Base-by-base conservation (phyloP, 305 asterid species). In the Solanum hybrid region DNA sequence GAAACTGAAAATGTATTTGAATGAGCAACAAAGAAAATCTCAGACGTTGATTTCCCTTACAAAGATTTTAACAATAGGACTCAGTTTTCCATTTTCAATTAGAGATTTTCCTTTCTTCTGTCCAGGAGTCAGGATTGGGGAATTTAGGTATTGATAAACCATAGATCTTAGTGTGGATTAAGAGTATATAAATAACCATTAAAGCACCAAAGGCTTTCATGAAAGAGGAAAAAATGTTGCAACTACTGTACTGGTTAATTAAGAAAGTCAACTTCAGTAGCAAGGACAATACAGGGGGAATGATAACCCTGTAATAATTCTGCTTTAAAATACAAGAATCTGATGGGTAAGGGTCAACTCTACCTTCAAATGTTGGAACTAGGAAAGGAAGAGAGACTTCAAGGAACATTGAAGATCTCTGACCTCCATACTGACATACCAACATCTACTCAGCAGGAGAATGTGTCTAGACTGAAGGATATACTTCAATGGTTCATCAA, bases 21-120 rank as follows among this genome's bases (percentile, higher is more conserved):
- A 45, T 41, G 73, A 83, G 38, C 32, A 83, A 83, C 38, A 83
- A 80, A 90, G 39, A 92, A 87, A 82, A 75, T 39, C 70, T 38
- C 88, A 90, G 57, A 88, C 24, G 34, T 10, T 87, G 84, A 17
- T 80, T 78, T 89, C 68, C 90, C 73, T 41, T 36, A 83, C 57
- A 83, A 41, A 15, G 12, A 83, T 82, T 14, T 45, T 27, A 83
- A 27, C 14, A 45, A 9, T 83, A 83, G 38, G 87, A 39, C 72
- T 82, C 70, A 13, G 15, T 15, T 15, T 13, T 82, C 87, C 72
- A 39, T 41, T 27, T 27, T 82, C 14, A 2, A 24, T 83, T 27
- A 11, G 75, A 83, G 38, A 83, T 79, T 36, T 37, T 34, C 86
- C 32, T n/a, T 79, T 79, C 57, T 79, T 79, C 86, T 36, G 86